phyloP scores from a whole-genome alignment of 805 yeast genomes.

The Myxozyma melibiosi region DNA sequence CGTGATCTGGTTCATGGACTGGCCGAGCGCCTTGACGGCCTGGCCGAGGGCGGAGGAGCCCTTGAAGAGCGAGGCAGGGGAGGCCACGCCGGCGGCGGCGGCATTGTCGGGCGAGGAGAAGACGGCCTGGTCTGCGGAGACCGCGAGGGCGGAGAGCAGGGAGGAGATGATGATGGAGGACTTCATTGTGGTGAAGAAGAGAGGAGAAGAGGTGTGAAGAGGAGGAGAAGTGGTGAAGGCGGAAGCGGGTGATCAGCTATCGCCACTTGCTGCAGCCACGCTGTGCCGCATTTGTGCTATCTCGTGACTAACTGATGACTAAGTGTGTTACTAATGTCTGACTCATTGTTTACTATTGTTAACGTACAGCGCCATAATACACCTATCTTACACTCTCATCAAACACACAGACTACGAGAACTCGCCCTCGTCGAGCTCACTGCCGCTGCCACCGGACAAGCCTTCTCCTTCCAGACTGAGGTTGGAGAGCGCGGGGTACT shows the following conservation, averaged over 20 bases:
- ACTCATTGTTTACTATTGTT: neutral
- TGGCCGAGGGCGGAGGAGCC: slow-evolving; percentile 27
- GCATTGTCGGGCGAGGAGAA: slow-evolving; percentile 5
- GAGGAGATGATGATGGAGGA: slow-evolving; percentile 17
- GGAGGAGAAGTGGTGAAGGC: neutral
- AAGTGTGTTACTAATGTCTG: neutral
- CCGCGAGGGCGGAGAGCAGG: slow-evolving; percentile 27
- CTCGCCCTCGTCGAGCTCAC: slow-evolving; percentile 9
- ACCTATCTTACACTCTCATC: neutral
- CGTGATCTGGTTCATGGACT: slow-evolving; percentile 25
- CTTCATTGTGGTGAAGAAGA: slow-evolving; percentile 23
- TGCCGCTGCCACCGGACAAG: slow-evolving; percentile 15
- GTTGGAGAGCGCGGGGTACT: slow-evolving; percentile 25
- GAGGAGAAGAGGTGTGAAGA: neutral
- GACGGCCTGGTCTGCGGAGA: slow-evolving; percentile 20
- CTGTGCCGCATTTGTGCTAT: slow-evolving; percentile 3
- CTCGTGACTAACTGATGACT: neutral
- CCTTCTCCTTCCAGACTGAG: slow-evolving; percentile 9
- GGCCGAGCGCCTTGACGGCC: slow-evolving; percentile 28
- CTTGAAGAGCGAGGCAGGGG: slow-evolving; percentile 3
- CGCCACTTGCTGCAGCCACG: neutral
- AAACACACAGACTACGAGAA: neutral
- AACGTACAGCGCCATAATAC: neutral
- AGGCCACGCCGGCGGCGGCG: slow-evolving; percentile 4
- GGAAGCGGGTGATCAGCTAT: neutral